Base-by-base conservation (phyloP, 78 protist genomes). In the Neovahlkampfia damariscottae region DNA sequence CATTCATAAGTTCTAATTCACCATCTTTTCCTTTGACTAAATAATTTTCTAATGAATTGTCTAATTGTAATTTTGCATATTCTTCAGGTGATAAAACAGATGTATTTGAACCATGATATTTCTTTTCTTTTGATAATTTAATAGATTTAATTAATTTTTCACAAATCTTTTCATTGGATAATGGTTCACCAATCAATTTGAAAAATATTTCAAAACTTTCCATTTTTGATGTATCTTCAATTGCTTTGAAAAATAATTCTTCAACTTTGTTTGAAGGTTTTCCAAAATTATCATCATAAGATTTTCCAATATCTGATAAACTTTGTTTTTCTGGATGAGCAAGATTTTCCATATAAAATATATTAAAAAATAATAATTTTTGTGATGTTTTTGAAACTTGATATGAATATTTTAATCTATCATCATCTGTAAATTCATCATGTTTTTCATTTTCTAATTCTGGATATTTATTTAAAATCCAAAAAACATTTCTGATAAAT, bases 391-490 rank as follows among this genome's bases (percentile, higher is more conserved):
- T 50, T 50, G 62, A n/a, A 50, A 50, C 19, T 19, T 50, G 34
- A 19, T n/a, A 50, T 19, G 62, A 50, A 50, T 50, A 50, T 19
- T 50, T 50, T 50, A 50, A 50, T 19, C 62, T 19, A 50, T 50
- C 62, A n/a, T 50, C 34, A 50, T 50, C 62, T n/a, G 19, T 50
- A 50, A 50, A 50, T n/a, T 50, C 62, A n/a, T 50, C 19, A 50
- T 19, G 19, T 19, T 50, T 19, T 19, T n/a, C 19, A 19, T 50
- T 19, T 50, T 50, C 62, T 10, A 69, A 34, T 10, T 69, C 72
- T 10, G 72, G 72, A 10, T 73, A 71, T 10, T 73, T 73, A 28
- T 37, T 67, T 28, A 73, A 19, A n/a, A 73, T 67, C 77, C 77
- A 73, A 41, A 67, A 73, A 10, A 73, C 77, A 19, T 67, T n/a